Evolutionary conservation across 768 basidiomycete genomes (phyloP).

Genomic region (Auriculariales sp.): DNA sequence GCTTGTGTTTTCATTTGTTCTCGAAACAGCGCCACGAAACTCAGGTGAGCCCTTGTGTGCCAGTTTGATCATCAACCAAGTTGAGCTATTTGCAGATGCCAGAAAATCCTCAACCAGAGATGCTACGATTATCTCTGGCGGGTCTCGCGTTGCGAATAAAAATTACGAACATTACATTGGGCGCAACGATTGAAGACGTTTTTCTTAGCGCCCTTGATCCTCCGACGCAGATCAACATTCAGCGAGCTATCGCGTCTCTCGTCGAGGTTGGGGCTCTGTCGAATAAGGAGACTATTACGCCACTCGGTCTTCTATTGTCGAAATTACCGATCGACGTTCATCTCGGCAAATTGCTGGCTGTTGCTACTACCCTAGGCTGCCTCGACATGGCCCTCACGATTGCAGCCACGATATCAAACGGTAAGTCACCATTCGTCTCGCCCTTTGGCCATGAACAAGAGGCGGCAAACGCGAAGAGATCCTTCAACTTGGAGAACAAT

Average conservation of each 20-base stretch:
- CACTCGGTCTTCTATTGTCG: slow-evolving; percentile 81
- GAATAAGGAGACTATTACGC: slow-evolving; percentile 75
- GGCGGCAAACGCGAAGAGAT: slow-evolving; percentile 68
- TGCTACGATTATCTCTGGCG: slow-evolving; percentile 83
- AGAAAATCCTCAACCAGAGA: slow-evolving; percentile 86
- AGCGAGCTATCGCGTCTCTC: slow-evolving; percentile 78
- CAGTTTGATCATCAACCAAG: background rate
- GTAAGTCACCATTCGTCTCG: slow-evolving; percentile 84
- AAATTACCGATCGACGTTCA: slow-evolving; percentile 93
- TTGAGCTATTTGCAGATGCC: slow-evolving; percentile 42
- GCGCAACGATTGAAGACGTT: slow-evolving; percentile 78
- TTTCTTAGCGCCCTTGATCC: slow-evolving; percentile 82
- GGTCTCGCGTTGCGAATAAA: slow-evolving; percentile 85
- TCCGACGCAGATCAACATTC: slow-evolving; percentile 71
- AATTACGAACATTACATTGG: slow-evolving; percentile 82
- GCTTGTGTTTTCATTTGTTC: slow-evolving; percentile 92
- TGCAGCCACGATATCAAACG: slow-evolving; percentile 75
- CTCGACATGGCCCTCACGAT: slow-evolving; percentile 95
- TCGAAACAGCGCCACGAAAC: slow-evolving; percentile 77
- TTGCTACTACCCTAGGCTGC: slow-evolving; percentile 73
- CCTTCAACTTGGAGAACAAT: slow-evolving; percentile 75
- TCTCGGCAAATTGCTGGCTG: slow-evolving; percentile 82
- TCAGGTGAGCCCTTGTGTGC: slow-evolving; percentile 30
- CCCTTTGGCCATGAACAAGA: slow-evolving; percentile 80
- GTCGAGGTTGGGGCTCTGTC: slow-evolving; percentile 90